A percentile compares a stretch with the other conserved stretches of the same genome.
phyloP scores from a whole-genome alignment of 2,329 filamentous ascomycete genomes.

The Chrysosporium keratinophilum region DNA sequence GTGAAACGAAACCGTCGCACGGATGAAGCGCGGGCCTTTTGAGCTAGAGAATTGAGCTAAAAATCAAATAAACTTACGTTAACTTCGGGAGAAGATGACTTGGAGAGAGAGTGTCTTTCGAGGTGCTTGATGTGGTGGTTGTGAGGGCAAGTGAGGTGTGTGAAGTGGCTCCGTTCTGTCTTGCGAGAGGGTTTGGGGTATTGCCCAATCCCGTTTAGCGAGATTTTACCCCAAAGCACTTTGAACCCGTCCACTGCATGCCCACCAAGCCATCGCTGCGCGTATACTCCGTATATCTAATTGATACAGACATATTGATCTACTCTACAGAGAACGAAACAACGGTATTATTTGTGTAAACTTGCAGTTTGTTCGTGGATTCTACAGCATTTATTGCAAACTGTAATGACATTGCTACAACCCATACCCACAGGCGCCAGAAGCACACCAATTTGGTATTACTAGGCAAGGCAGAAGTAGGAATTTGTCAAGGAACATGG shows the following conservation, averaged over 20 bases:
- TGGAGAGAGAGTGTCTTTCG: neutral
- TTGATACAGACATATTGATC: neutral
- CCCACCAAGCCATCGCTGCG: neutral
- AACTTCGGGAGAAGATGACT: neutral
- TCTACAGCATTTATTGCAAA: slow-evolving; percentile 11
- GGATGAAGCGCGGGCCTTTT: neutral
- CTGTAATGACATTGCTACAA: slow-evolving; percentile 12
- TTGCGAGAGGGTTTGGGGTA: slow-evolving; percentile 1
- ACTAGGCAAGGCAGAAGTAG: slow-evolving; percentile 10
- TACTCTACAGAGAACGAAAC: neutral
- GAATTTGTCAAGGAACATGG: slow-evolving; percentile 12
- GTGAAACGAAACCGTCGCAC: neutral
- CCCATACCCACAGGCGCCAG: slow-evolving; percentile 11
- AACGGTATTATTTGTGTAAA: neutral
- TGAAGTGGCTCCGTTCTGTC: slow-evolving; percentile 1
- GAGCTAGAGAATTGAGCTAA: too few species aligned
- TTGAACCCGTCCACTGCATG: neutral
- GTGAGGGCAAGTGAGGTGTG: slow-evolving; percentile 3
- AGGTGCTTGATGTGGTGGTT: slow-evolving; percentile 2
- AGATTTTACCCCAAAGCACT: slow-evolving; percentile 6
- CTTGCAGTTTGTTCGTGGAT: slow-evolving; percentile 6
- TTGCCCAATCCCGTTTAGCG: slow-evolving; percentile 10
- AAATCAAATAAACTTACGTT: neutral
- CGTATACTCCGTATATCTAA: neutral
- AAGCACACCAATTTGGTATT: slow-evolving; percentile 11